These are phyloP conservation scores for Eucalyptus curtisii DNA, from an alignment of 345 rosid species.

Conservation along the genomic window DNA sequence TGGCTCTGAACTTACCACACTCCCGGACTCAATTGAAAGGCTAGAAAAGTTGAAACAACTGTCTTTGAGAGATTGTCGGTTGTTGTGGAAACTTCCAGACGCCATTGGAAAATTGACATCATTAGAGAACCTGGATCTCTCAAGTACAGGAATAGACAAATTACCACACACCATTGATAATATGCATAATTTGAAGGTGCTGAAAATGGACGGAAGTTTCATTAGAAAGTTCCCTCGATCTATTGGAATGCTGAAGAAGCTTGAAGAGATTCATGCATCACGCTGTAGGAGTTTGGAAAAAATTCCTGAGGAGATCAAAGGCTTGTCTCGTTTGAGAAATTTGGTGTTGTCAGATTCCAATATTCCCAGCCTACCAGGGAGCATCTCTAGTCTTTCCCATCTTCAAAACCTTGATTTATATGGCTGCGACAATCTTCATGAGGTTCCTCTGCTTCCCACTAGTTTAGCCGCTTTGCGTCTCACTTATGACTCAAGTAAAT, in stretches of 20 bases:
- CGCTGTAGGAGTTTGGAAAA: no score
- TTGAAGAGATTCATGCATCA: not conserved
- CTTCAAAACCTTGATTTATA: not conserved
- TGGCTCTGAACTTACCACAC: not conserved
- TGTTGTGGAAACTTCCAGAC: not conserved
- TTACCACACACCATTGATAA: not conserved
- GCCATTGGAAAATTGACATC: not conserved
- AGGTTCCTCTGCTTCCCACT: not conserved
- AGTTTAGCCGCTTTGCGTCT: not conserved
- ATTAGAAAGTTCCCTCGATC: not conserved
- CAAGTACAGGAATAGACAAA: no score
- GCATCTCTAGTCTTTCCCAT: not conserved
- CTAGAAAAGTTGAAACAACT: not conserved
- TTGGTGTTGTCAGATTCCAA: not conserved
- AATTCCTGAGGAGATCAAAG: not conserved
- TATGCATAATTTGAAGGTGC: not conserved
- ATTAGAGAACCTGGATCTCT: no score
- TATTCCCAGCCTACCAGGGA: not conserved
- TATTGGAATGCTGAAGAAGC: not conserved
- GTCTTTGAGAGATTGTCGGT: not conserved
- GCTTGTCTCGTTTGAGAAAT: not conserved
- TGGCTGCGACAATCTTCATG: not conserved
- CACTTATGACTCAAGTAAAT: not conserved
- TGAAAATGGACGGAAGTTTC: not conserved
- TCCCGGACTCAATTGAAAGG: not conserved